Evolutionary conservation across 129 eudicot genomes (phyloP), one percentile per base, ranked within the genome.

Genomic region (Mikania micrantha): DNA sequence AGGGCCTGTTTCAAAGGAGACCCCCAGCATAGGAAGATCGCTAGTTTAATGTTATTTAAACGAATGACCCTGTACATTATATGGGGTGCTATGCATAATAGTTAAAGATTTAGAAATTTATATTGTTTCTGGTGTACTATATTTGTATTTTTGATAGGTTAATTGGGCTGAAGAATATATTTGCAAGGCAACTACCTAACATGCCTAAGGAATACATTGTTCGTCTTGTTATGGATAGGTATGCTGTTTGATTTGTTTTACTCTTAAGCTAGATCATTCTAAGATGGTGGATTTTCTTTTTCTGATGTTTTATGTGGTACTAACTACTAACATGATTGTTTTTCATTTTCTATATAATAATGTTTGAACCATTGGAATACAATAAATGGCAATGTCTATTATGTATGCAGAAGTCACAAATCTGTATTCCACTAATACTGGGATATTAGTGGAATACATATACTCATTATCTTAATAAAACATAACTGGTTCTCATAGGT

Each of bases 151-250:
- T 49, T 56, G 68, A 32, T 82, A 93, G 99, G 99, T 58, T 93
- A 70, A 89, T 93, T 78, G 99, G 99, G 74, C 72, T 93, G 93
- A 93, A 93, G 79, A 89, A 93, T 73, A 89, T 93, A 59, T 89
- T 93, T 84, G 85, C 95, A 45, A 82, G 90, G 72, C 99, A 93
- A 71, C 82, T 93, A 60, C 99, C 99, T 22, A 93, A 93, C 83
- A 93, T 93, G 99, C 99, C 99, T 3, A 93, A 84, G 95, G 99
- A 93, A 73, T 93, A 89, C 84, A 93, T 93, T 79, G 99, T 93
- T 77, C 99, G 99, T 67, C 95, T 93, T 65, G 83, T 93, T 66
- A 93, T 93, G 99, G 99, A 93, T 81, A 88, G 99, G 99, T 85
- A 65, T 50, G 53, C 34, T 39, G 50, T 28, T 19, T n/a, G n/a